phyloP scores from a whole-genome alignment of 306 rosid species.

The Oemleria cerasiformis region DNA sequence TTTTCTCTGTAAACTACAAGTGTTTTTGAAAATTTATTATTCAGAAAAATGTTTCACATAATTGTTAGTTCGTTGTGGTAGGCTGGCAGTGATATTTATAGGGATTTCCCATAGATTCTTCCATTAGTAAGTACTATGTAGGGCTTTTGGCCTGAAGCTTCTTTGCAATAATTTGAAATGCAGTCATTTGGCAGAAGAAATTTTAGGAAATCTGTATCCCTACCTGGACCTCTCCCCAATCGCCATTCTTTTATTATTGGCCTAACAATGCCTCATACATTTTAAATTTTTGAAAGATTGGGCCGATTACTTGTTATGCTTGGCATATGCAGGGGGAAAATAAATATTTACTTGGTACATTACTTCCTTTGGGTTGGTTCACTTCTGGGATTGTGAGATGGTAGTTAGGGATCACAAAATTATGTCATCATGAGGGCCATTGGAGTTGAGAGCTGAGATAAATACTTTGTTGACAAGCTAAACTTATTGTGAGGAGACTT shows the following conservation, averaged over 20 bases:
- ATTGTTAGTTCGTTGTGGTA: slow-evolving; percentile 14
- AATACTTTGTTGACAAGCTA: not conserved
- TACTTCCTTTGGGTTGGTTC: too few relatives aligned
- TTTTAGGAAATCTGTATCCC: not conserved
- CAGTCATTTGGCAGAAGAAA: not conserved
- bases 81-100: not conserved
- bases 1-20: not conserved
- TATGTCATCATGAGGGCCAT: not conserved
- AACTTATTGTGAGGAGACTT: not conserved
- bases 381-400: not conserved
- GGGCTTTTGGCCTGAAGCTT: not conserved
- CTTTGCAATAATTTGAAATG: not conserved
- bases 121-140: not conserved
- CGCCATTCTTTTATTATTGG: not conserved
- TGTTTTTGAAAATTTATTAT: not conserved
- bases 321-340: not conserved
- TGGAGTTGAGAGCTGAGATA: not conserved
- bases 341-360: not conserved
- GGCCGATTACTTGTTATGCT: not conserved
- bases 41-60: not conserved
- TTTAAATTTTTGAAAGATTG: too few relatives aligned
- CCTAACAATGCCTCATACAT: not conserved
- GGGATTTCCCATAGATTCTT: not conserved
- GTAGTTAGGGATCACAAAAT: not conserved
- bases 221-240: not conserved